Percentiles rank a stretch among this genome's conserved stretches.
Evolutionary conservation across 1,139 yeast genomes (phyloP).

Genomic region (Hyphopichia fennica): DNA sequence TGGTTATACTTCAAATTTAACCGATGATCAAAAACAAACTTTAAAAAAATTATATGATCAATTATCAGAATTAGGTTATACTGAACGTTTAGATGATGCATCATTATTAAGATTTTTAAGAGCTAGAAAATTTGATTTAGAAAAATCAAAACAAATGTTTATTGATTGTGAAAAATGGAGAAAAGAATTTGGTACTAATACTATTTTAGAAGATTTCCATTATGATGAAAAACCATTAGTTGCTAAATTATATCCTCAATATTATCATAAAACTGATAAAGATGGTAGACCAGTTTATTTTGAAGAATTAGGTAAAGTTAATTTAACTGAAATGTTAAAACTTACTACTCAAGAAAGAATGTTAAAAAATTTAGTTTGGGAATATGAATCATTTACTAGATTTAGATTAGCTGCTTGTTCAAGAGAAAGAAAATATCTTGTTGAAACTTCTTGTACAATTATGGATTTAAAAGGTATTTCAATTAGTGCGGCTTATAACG

Average conservation of each 20-base stretch:
- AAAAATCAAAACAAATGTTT: constrained; percentile 79
- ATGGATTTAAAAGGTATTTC: constrained; percentile 95
- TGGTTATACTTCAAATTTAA: constrained; percentile 83
- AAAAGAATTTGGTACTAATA: constrained; percentile 79
- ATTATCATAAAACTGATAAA: constrained; percentile 93
- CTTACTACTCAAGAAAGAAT: constrained; percentile 94
- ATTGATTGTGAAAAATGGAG: constrained; percentile 92
- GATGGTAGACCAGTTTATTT: constrained; percentile 96
- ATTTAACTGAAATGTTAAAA: constrained; percentile 87
- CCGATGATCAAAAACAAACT: constrained; percentile 63
- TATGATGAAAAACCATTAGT: constrained; percentile 89
- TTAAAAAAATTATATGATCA: constrained; percentile 58
- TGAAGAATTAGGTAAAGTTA: constrained; percentile 91
- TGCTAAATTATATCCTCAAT: constrained; percentile 90
- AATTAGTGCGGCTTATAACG: constrained; percentile 78
- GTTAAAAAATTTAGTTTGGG: constrained; percentile 96
- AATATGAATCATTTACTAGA: constrained; percentile 84
- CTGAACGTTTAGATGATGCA: constrained; percentile 83
- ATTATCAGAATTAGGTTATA: constrained; percentile 64
- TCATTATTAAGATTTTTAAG: constrained; percentile 85
- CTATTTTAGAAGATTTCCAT: constrained; percentile 81
- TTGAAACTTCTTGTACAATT: constrained; percentile 96
- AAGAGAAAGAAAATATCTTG: constrained; percentile 70
- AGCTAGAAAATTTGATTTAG: constrained; percentile 91
- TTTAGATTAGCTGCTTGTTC: constrained; percentile 94